Percentiles rank a stretch among this genome's conserved stretches.
These are phyloP conservation scores for Dichotomocladium elegans DNA, from an alignment of 371 early-diverging fungal species.

Conservation along the genomic window DNA sequence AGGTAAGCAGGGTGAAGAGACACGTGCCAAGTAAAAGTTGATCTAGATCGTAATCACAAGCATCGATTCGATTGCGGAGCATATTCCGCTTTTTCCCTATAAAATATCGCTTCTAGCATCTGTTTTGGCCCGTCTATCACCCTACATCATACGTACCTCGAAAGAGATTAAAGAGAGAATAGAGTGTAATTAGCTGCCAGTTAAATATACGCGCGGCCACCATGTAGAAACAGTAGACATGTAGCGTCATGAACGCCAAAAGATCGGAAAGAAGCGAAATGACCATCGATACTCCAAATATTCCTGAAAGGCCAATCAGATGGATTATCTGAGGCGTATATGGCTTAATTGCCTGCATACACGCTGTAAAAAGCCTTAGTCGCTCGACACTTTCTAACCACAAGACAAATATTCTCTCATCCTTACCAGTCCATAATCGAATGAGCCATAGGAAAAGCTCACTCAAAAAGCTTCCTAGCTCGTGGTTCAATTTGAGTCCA, in stretches of 20 bases:
- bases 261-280: slow-evolving; percentile 81
- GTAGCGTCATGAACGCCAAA: slow-evolving; percentile 78
- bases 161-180: slow-evolving; percentile 88
- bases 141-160: slow-evolving; percentile 58
- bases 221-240: slow-evolving; percentile 91
- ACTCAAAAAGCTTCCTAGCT: slow-evolving; percentile 86
- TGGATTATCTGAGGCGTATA: slow-evolving; percentile 64
- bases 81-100: slow-evolving; percentile 84
- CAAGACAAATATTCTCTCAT: not conserved
- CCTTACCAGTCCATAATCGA: slow-evolving; percentile 77
- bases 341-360: slow-evolving; percentile 51
- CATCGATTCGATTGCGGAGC: slow-evolving; percentile 90
- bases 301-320: slow-evolving; percentile 74
- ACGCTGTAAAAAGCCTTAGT: slow-evolving; percentile 25
- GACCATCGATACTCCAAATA: slow-evolving; percentile 84
- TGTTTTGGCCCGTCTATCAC: not conserved
- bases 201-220: slow-evolving; percentile 89
- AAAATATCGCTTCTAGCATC: not conserved
- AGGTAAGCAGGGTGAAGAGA: slow-evolving; percentile 87
- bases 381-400: not conserved
- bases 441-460: slow-evolving; percentile 93
- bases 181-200: slow-evolving; percentile 84
- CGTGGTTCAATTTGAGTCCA: slow-evolving; percentile 93
- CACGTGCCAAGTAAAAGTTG: slow-evolving; percentile 94
- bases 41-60: slow-evolving; percentile 91